These are phyloP conservation scores for Tubosaeta sp. DNA, from an alignment of 768 basidiomycete genomes.

Conservation along the genomic window DNA sequence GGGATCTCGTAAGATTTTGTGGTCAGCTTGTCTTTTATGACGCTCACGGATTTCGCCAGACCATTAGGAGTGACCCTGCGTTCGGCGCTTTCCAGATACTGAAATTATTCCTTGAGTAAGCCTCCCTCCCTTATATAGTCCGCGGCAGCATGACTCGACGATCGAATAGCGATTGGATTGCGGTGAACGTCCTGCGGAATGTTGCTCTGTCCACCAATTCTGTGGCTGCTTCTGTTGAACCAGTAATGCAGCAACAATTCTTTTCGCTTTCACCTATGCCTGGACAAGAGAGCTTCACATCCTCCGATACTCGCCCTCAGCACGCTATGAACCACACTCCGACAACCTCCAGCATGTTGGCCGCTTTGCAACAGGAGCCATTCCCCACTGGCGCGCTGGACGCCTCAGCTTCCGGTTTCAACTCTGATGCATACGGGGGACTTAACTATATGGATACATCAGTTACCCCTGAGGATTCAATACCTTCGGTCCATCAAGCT, in stretches of 20 bases:
- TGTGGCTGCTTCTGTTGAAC: constrained; percentile 87
- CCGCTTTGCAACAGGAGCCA: constrained; percentile 74
- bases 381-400: constrained; percentile 67
- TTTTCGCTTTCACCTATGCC: constrained; percentile 86
- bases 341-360: constrained; percentile 88
- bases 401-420: constrained; percentile 56
- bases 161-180: constrained; percentile 78
- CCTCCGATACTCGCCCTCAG: constrained; percentile 58
- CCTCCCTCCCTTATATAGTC: constrained; percentile 18
- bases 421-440: constrained; percentile 63
- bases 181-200: constrained; percentile 79
- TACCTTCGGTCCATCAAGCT: constrained; percentile 55
- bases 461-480: constrained; percentile 58
- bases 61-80: constrained; percentile 87
- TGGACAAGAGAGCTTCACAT: constrained; percentile 74
- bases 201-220: constrained; percentile 89
- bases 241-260: constrained; percentile 88
- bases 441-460: constrained; percentile 76
- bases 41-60: constrained; percentile 41
- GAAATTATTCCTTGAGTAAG: constrained; percentile 87
- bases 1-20: constrained; percentile 65
- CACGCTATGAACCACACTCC: constrained; percentile 76
- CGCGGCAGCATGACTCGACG: constrained; percentile 15
- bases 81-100: constrained; percentile 92
- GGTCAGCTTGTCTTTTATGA: neutral